Evolutionary conservation across 1,139 yeast species (phyloP), one percentile per base, ranked within the genome.

Genomic region (Yamadazyma siamensis): DNA sequence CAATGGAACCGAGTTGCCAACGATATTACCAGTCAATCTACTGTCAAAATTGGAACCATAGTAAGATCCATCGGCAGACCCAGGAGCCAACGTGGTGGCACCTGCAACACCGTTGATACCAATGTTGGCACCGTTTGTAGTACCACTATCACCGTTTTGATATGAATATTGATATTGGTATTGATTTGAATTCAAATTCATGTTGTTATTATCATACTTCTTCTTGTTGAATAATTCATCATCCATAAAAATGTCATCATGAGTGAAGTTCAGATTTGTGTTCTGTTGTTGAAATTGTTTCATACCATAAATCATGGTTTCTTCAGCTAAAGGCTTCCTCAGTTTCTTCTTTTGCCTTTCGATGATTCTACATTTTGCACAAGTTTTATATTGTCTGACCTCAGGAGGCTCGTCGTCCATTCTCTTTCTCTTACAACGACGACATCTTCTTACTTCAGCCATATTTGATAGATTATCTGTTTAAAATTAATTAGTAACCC

Each of bases 371-470:
- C 80, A 75, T 40, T 75, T 72, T 49, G 76, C 77, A 55, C 80
- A 75, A 2, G 80, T 75, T 43, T 73, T 73, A 50, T 72, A 75
- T 44, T 72, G 77, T 42, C 71, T 59, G 26, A 74, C 78, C 40
- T 73, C 79, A 2, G 75, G 70, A n/a, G 77, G 76, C 50, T 75
- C 80, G 39, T 73, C 76, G 35, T 69, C 74, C 44, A 72, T 65
- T 59, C 80, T 65, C 65, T 70, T 69, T 38, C 79, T 56, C 46
- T 75, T 75, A 56, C 80, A 75, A 44, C 80, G 71, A 52, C 80
- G 77, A 46, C 80, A 75, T 46, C 72, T 55, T 56, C 71, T 63
- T 22, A 54, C 51, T 31, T 59, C 64, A 30, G 45, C 38, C 48
- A 43, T 43, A 9, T 18, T 18, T 31, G 31, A 25, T 15, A 28